Evolutionary conservation across 2,329 filamentous ascomycete genomes (phyloP), one percentile per base, ranked within the genome.

Genomic region (Ophiostoma piceae): DNA sequence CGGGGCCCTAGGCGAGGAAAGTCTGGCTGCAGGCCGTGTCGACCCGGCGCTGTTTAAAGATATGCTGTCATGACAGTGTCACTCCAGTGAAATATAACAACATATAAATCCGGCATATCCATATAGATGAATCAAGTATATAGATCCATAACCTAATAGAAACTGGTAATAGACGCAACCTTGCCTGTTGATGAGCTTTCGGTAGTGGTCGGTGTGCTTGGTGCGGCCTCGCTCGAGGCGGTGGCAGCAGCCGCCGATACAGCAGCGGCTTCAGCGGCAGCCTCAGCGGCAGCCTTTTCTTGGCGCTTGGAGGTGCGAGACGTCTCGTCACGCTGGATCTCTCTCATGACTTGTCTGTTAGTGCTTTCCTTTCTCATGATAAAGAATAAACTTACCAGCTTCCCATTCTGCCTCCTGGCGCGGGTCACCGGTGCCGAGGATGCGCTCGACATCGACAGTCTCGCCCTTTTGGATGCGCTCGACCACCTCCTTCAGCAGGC

Each of bases 381-480:
- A 67, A 62, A 65, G 54, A 68, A 69, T n/a, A 22, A 1, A 43
- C 71, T 69, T 47, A 91, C 92, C 87, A 77, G 96, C 89, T 79
- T 94, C 91, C 96, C 95, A 99, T 75, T 93, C 92, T 73, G 84
- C 82, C 80, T 99, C 95, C 77, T 87, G 87, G 73, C 85, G 84
- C 62, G 85, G 81, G 76, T 95, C 87, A 0, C 92, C 93, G 0
- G 92, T 91, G 3, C 95, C 94, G 67, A 99, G 79, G 54, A 88
- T 80, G 76, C 87, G 88, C 77, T 95, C 92, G 2, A 98, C 93
- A 78, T 98, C 92, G 26, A 97, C 90, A 19, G 91, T 84, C 77
- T 93, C 89, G 16, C 91, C 91, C 62, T 81, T 84, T 73, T 91
- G 87, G 41, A 94, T 83, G 74, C 84, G 87, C 74, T 89, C 87